These are phyloP conservation scores for Tolypocladium paradoxum DNA, from an alignment of 2,329 filamentous ascomycete genomes.

Conservation along the genomic window DNA sequence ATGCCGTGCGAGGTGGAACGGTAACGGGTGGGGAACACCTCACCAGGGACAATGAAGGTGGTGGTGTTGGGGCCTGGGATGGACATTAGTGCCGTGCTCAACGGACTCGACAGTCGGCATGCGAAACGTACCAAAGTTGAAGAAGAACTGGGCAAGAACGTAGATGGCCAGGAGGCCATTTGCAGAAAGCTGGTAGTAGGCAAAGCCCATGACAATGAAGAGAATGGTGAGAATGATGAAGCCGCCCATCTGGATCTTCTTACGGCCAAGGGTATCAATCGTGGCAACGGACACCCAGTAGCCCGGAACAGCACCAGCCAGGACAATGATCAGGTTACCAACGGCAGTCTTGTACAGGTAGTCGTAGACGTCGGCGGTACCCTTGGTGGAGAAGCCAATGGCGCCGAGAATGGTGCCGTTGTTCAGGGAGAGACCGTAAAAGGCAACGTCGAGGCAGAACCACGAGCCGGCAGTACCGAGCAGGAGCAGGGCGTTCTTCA, in stretches of 20 bases:
- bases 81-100: neutral
- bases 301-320: conserved; percentile 68
- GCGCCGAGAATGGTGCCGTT: conserved; percentile 60
- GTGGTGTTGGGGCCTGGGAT: conserved; percentile 38
- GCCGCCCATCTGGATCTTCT: conserved; percentile 61
- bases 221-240: conserved; percentile 51
- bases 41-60: conserved; percentile 46
- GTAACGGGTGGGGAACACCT: conserved; percentile 46
- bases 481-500: conserved; percentile 61
- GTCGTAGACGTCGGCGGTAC: conserved; percentile 49
- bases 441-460: conserved; percentile 59
- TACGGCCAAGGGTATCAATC: conserved; percentile 65
- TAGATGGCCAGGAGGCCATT: conserved; percentile 45
- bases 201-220: conserved; percentile 53
- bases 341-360: conserved; percentile 63
- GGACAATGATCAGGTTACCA: conserved; percentile 69
- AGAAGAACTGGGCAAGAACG: conserved; percentile 47
- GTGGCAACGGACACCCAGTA: conserved; percentile 73
- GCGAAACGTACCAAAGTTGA: conserved; percentile 35
- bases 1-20: conserved; percentile 47
- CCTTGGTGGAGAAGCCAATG: conserved; percentile 54
- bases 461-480: conserved; percentile 76
- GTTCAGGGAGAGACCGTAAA: conserved; percentile 64
- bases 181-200: conserved; percentile 40
- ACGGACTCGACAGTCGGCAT: neutral